These are phyloP conservation scores for Pythium volutum DNA, from an alignment of 352 stramenopile genomes.

Conservation along the genomic window DNA sequence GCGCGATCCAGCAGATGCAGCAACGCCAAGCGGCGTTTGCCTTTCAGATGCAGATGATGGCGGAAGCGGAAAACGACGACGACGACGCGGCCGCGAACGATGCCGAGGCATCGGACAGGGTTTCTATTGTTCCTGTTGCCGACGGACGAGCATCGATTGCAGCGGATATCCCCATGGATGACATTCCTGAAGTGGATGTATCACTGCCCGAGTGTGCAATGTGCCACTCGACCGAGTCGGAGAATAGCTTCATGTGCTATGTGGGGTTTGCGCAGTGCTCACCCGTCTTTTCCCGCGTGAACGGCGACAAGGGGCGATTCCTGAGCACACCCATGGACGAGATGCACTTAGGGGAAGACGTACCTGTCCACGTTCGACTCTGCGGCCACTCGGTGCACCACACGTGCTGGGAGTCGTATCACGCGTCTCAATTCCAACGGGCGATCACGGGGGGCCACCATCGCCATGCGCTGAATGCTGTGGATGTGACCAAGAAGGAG, in stretches of 20 bases:
- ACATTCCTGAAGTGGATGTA: conserved; percentile 22
- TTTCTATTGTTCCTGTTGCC: conserved; percentile 26
- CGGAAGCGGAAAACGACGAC: conserved; percentile 41
- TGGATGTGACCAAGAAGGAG: conserved; percentile 96
- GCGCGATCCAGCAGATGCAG: conserved; percentile 76
- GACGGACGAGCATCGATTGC: conserved; percentile 29
- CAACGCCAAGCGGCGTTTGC: conserved; percentile 78
- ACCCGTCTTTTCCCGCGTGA: conserved; percentile 65
- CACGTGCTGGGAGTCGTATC: conserved; percentile 94
- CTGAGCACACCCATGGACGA: conserved; percentile 82
- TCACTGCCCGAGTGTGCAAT: conserved; percentile 71
- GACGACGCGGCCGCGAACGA: conserved; percentile 42
- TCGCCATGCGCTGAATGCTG: conserved; percentile 89
- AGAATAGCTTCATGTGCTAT: conserved; percentile 86
- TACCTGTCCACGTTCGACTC: conserved; percentile 74
- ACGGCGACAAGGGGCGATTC: conserved; percentile 51
- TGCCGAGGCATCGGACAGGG: not conserved
- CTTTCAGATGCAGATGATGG: conserved; percentile 69
- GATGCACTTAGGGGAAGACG: conserved; percentile 82
- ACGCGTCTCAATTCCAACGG: conserved; percentile 92
- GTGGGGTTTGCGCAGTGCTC: conserved; percentile 85
- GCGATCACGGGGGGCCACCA: conserved; percentile 92
- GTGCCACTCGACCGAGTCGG: conserved; percentile 76
- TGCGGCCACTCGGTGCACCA: conserved; percentile 96
- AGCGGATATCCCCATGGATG: conserved; percentile 46